These are phyloP conservation scores for Iberis amara DNA, from an alignment of 441 rosid species.

Conservation along the genomic window DNA sequence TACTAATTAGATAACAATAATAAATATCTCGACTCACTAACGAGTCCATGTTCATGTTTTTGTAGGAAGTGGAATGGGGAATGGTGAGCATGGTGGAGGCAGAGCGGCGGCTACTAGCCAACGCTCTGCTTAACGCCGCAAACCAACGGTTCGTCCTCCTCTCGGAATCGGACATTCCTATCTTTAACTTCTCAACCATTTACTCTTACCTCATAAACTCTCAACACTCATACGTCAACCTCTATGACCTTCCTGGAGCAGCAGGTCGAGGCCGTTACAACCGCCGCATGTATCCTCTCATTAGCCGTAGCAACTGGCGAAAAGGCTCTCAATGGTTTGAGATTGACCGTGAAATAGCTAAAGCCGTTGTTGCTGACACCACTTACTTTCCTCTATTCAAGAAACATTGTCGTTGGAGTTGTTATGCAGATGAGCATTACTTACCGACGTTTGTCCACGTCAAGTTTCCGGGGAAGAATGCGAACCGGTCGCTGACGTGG, in stretches of 20 bases:
- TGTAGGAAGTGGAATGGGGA: conserved; percentile 68
- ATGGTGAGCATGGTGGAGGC: conserved; percentile 55
- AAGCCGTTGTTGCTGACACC: conserved; percentile 45
- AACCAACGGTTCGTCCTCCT: conserved; percentile 71
- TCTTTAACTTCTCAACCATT: conserved; percentile 59
- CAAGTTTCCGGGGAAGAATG: conserved; percentile 36
- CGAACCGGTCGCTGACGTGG: conserved; percentile 56
- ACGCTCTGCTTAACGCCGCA: conserved; percentile 54
- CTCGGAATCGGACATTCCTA: conserved; percentile 75
- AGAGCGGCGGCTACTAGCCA: conserved; percentile 64
- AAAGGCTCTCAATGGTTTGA: conserved; percentile 88
- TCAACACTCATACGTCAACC: conserved; percentile 32
- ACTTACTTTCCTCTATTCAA: conserved; percentile 38
- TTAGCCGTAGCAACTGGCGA: conserved; percentile 47
- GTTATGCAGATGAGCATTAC: conserved; percentile 73
- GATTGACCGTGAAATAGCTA: conserved; percentile 50
- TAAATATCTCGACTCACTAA: too few relatives aligned
- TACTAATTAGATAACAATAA: too few relatives aligned
- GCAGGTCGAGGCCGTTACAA: conserved; percentile 66
- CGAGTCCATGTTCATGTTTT: not conserved
- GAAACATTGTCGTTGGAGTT: conserved; percentile 36
- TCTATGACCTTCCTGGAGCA: conserved; percentile 44
- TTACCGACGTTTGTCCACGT: conserved; percentile 48
- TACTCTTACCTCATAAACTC: conserved; percentile 49
- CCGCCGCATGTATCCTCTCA: conserved; percentile 37